These are phyloP conservation scores for Cordyceps tenuipes DNA, from an alignment of 2,329 filamentous ascomycete species.

Conservation along the genomic window DNA sequence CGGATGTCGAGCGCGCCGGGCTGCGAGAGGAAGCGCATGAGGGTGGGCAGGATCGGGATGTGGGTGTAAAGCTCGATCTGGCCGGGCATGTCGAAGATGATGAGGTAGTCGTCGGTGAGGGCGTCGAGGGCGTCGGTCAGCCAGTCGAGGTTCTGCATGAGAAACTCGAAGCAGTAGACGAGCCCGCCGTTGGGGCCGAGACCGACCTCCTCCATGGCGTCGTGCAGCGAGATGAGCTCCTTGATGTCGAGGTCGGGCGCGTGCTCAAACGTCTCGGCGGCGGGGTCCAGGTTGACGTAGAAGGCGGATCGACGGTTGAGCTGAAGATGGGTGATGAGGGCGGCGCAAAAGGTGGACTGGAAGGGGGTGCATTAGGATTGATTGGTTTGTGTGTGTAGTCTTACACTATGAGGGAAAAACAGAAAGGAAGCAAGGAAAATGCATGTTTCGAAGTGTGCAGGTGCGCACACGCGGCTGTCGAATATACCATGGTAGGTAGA, in stretches of 20 bases:
- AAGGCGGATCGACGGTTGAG: conserved; percentile 89
- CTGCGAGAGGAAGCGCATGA: conserved; percentile 74
- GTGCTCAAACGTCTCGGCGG: conserved; percentile 87
- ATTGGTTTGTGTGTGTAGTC: not conserved
- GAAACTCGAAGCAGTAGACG: conserved; percentile 94
- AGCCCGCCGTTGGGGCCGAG: conserved; percentile 87
- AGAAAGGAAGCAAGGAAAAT: not conserved
- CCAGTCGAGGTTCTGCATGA: conserved; percentile 91
- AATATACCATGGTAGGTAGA: not conserved
- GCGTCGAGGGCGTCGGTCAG: conserved; percentile 76
- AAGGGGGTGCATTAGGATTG: not conserved
- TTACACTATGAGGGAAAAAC: not conserved
- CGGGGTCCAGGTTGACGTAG: conserved; percentile 97
- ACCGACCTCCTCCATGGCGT: conserved; percentile 93
- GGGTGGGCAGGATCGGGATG: conserved; percentile 78
- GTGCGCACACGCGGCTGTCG: not conserved
- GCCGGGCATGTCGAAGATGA: conserved; percentile 97
- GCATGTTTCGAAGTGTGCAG: not conserved
- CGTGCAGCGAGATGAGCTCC: conserved; percentile 84
- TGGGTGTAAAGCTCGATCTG: conserved; percentile 99
- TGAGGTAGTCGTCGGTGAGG: conserved; percentile 88
- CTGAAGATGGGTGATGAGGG: conserved; percentile 85
- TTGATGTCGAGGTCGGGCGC: conserved; percentile 91
- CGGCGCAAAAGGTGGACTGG: conserved; percentile 86
- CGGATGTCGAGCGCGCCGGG: conserved; percentile 78